Evolutionary conservation across 768 basidiomycete genomes (phyloP).

Genomic region (Termitomyces sp.): DNA sequence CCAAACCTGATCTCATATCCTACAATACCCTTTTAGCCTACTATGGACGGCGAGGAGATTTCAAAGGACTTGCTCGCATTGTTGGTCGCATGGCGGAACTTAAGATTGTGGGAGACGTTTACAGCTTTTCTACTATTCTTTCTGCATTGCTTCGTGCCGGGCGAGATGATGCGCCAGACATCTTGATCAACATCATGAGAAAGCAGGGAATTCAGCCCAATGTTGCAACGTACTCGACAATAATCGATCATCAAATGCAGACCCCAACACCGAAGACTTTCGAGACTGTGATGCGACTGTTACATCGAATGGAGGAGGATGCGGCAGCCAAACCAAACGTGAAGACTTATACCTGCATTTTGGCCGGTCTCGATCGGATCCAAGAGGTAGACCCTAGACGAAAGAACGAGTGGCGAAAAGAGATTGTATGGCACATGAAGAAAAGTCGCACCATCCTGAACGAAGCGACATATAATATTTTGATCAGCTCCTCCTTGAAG

Average conservation of each 20-base stretch:
- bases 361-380: constrained; percentile 66
- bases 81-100: constrained; percentile 52
- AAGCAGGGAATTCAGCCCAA: constrained; percentile 70
- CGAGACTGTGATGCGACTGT: constrained; percentile 57
- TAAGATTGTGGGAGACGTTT: constrained; percentile 65
- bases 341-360: constrained; percentile 78
- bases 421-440: constrained; percentile 57
- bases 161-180: constrained; percentile 56
- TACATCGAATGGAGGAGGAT: constrained; percentile 69
- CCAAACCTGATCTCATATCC: constrained; percentile 64
- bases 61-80: constrained; percentile 51
- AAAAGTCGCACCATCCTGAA: constrained; percentile 46
- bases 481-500: constrained; percentile 63
- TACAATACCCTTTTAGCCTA: constrained; percentile 79
- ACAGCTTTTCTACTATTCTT: constrained; percentile 85
- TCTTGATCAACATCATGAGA: constrained; percentile 69
- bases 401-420: constrained; percentile 39
- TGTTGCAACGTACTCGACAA: constrained; percentile 69
- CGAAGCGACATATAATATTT: constrained; percentile 68
- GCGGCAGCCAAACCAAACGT: constrained; percentile 53
- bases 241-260: constrained; percentile 71
- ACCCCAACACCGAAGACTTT: constrained; percentile 49
- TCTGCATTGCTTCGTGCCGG: constrained; percentile 68
- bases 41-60: constrained; percentile 56
- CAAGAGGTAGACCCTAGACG: constrained; percentile 39